These are phyloP conservation scores for Anthostomella pinea DNA, from an alignment of 2,329 filamentous ascomycete genomes.

Conservation along the genomic window DNA sequence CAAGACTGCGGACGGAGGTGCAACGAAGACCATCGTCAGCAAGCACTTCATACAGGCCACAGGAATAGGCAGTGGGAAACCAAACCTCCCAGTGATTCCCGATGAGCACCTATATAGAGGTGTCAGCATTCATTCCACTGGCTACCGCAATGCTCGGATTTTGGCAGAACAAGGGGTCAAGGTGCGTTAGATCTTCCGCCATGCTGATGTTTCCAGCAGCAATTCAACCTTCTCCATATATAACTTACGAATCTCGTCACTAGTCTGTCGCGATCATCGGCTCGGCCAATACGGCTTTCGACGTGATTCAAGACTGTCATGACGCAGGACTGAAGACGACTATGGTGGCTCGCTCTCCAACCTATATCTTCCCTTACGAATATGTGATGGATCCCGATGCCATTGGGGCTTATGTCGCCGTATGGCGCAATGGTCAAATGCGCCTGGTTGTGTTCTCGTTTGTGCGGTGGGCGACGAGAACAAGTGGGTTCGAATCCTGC, in stretches of 20 bases:
- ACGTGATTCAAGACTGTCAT: slow-evolving; percentile 4
- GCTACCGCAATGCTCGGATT: slow-evolving; percentile 19
- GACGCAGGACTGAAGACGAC: slow-evolving; percentile 5
- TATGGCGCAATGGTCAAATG: too few species aligned
- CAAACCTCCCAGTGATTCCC: slow-evolving; percentile 22
- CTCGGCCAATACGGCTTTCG: slow-evolving; percentile 6
- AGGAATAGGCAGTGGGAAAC: slow-evolving; percentile 21
- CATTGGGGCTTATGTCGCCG: slow-evolving; percentile 2
- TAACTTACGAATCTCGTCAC: not conserved
- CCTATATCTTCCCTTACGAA: slow-evolving; percentile 5
- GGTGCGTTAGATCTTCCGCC: slow-evolving; percentile 7
- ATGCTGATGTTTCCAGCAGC: not conserved
- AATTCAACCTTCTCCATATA: not conserved
- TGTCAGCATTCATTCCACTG: slow-evolving; percentile 22
- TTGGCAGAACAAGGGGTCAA: slow-evolving; percentile 21
- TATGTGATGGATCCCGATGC: slow-evolving; percentile 5
- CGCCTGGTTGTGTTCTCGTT: too few species aligned
- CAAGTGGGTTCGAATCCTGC: too few species aligned
- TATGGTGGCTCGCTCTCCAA: slow-evolving; percentile 6
- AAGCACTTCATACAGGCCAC: slow-evolving; percentile 28
- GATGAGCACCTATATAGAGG: slow-evolving; percentile 22
- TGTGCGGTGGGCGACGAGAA: too few species aligned
- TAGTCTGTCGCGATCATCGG: slow-evolving; percentile 5
- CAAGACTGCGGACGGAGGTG: slow-evolving; percentile 3
- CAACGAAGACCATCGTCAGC: slow-evolving; percentile 6